Conservation (phyloP, 108 stramenopile species). For the Nitzschia inconspicua region DNA sequence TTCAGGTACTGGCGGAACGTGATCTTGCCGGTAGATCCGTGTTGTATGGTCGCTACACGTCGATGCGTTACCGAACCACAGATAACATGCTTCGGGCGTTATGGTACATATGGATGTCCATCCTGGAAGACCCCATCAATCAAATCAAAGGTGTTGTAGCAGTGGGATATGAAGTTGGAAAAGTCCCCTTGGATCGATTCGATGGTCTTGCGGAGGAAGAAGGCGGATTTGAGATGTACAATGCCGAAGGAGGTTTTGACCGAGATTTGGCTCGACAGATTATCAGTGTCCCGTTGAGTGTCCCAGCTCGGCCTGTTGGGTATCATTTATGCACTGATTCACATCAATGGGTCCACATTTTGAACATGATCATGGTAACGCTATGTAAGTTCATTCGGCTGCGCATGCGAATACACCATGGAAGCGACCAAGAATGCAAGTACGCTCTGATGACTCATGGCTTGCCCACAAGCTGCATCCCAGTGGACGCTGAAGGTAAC, state of each 20-base stretch:
- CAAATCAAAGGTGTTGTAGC: constrained; percentile 27
- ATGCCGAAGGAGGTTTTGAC: constrained; percentile 19
- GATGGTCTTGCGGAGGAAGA: constrained; percentile 2
- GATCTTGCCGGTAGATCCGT: constrained; percentile 28
- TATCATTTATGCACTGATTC: constrained; percentile 30
- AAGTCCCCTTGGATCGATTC: constrained; percentile 15
- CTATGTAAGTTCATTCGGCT: constrained; percentile 23
- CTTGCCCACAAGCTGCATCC: constrained; percentile 13
- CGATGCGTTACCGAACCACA: constrained; percentile 7
- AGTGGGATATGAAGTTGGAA: constrained; percentile 16
- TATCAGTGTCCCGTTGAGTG: constrained; percentile 15
- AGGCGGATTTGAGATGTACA: constrained; percentile 2
- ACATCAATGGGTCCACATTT: constrained; percentile 25
- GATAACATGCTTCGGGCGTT: constrained; percentile 23
- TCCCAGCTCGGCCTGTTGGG: constrained; percentile 22
- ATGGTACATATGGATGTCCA: constrained; percentile 31
- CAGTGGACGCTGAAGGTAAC: constrained; percentile 9
- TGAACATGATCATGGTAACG: constrained; percentile 21
- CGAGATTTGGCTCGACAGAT: constrained; percentile 18
- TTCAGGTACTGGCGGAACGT: constrained; percentile 23
- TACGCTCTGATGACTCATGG: constrained; percentile 28
- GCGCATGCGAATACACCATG: constrained; percentile 33
- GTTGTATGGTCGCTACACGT: constrained; percentile 23
- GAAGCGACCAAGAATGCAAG: constrained; percentile 20
- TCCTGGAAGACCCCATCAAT: constrained; percentile 24